These are phyloP conservation scores for Eragrostis tef DNA, from an alignment of 202 grass and related monocot genomes.

Conservation along the genomic window DNA sequence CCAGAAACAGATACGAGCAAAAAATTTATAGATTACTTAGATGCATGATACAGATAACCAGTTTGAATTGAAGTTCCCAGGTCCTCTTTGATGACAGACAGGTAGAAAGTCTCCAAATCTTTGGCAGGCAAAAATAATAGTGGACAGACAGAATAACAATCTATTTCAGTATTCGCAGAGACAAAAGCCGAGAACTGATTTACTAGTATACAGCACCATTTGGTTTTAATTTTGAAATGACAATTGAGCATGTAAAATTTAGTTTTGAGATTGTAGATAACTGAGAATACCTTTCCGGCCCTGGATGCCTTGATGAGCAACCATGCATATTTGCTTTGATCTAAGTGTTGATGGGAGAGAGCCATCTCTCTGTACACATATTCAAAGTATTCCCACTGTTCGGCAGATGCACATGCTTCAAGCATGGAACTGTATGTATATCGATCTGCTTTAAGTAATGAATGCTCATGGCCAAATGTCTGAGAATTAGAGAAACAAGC, in stretches of 20 bases:
- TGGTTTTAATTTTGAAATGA: conserved; percentile 21
- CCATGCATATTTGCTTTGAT: conserved; percentile 76
- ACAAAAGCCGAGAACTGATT: neutral
- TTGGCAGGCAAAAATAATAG: neutral
- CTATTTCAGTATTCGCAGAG: neutral
- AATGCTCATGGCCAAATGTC: conserved; percentile 33
- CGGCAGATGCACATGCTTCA: conserved; percentile 68
- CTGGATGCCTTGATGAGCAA: conserved; percentile 73
- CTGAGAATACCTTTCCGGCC: conserved; percentile 77
- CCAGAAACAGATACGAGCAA: conserved; percentile 16
- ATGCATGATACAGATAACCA: conserved; percentile 14
- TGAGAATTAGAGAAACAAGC: conserved; percentile 44
- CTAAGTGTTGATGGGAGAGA: conserved; percentile 63
- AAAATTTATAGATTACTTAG: conserved; percentile 7
- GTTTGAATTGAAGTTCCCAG: neutral
- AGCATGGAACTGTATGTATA: conserved; percentile 89
- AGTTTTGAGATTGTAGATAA: conserved; percentile 5
- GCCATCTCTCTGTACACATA: conserved; percentile 89
- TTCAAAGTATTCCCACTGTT: conserved; percentile 98
- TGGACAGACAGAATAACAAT: conserved; percentile 19
- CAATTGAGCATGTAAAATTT: neutral
- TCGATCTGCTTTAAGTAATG: conserved; percentile 55
- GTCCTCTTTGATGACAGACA: conserved; percentile 1
- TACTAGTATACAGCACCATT: neutral
- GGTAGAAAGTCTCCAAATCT: conserved; percentile 5